Percentiles rank a stretch among this genome's conserved stretches.
Evolutionary conservation across 495 filamentous ascomycete genomes (phyloP).

Genomic region (Astrothelium subdiscretum): DNA sequence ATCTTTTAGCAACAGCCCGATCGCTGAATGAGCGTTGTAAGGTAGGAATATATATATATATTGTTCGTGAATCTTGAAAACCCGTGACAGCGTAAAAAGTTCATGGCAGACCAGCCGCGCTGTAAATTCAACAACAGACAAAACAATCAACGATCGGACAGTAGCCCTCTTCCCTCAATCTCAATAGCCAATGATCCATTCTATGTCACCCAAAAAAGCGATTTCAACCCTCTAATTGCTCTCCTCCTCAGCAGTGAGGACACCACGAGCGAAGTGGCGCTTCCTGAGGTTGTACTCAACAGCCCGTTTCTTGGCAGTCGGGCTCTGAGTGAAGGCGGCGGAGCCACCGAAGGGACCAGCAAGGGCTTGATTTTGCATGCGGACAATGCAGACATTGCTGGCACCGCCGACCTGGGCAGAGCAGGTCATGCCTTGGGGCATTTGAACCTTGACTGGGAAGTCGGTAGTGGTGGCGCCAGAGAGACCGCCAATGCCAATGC

Average conservation of each 20-base stretch:
- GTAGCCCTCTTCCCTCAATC: background rate
- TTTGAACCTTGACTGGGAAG: conserved; percentile 45
- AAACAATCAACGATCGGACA: background rate
- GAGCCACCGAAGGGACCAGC: conserved; percentile 53
- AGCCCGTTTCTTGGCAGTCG: conserved; percentile 20
- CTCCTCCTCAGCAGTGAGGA: conserved; percentile 4
- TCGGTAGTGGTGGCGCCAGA: conserved; percentile 40
- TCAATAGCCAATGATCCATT: too few relatives aligned
- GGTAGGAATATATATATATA: background rate
- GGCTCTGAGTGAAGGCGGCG: conserved; percentile 27
- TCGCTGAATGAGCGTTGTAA: conserved; percentile 1
- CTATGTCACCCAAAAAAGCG: too few relatives aligned
- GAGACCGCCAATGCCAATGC: conserved; percentile 36
- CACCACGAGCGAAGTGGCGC: conserved; percentile 18
- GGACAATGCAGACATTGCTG: conserved; percentile 45
- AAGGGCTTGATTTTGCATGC: conserved; percentile 42
- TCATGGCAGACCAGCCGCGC: conserved; percentile 2
- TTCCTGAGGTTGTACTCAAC: conserved; percentile 21
- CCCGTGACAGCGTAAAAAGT: background rate
- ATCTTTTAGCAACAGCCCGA: conserved; percentile 1
- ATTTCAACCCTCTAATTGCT: too few relatives aligned
- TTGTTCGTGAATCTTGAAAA: background rate
- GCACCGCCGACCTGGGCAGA: conserved; percentile 40
- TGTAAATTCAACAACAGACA: background rate
- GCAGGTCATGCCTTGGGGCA: conserved; percentile 52